Base-by-base conservation (phyloP, 1,284 basidiomycete genomes). In the Trichosporon faecale region DNA sequence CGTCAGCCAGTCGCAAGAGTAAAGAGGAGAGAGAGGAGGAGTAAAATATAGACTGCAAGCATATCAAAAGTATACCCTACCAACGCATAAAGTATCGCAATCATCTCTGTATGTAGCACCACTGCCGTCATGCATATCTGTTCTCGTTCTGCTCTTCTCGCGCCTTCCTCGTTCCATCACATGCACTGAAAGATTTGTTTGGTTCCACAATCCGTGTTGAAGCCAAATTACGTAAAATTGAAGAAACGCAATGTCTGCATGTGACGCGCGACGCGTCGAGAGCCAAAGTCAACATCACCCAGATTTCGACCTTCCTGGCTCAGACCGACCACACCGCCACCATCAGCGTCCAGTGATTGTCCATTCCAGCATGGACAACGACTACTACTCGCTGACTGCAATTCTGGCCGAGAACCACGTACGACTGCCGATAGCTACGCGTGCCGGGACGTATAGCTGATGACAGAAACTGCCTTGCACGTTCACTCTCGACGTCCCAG, bases 331-430 rank as follows among this genome's bases (percentile, higher is more conserved):
- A n/a, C 23, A 14, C 25, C 35, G 55, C 66, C 44, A 27, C 37
- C 9, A n/a, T 18, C 31, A 40, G 35, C 57, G 23, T 44, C 40
- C 11, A 65, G 11, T 35, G 27, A 29, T 57, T 52, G 46, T 67
- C 66, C 33, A 18, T 40, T 23, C 21, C 57, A 70, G 31, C 7
- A 93, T 93, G 92, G 91, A 94, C 71, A 86, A 90, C 77, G 91
- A 94, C 79, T 95, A 95, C 81, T 95, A 91, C 82, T 93, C 91
- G 0, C 88, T 94, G 67, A 91, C 93, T 68, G 88, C 91, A 4
- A 95, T 95, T 73, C 87, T 95, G 23, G 91, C 93, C 18, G 93
- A 94, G 77, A 94, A 95, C 77, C 94, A 95, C 86, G 92, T 90
- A 76, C 49, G 81, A 76, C 3, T 2, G 1, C 11, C 35, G 9